Base-by-base conservation (phyloP, 2,329 filamentous ascomycete genomes). In the Coniella lustricola region DNA sequence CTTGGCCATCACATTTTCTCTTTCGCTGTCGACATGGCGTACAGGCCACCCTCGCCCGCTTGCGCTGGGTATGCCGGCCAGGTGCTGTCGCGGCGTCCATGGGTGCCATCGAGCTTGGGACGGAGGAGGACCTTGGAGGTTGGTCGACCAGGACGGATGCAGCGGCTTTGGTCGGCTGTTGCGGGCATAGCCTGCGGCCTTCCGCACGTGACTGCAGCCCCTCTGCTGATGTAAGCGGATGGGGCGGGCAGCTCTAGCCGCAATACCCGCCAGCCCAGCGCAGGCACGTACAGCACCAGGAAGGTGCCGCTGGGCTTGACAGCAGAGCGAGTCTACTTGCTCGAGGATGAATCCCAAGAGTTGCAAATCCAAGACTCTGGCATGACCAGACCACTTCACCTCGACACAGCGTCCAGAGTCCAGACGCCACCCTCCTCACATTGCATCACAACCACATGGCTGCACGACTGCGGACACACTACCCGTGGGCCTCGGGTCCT, bases 401-500 rank as follows among this genome's bases (percentile, higher is more conserved):
- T n/a, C n/a, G n/a, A n/a, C 16, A 17, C 34, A 9, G 4, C 34
- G 2, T n/a, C 34, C 17, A 37, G 34, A 36, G 9, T 36, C 34
- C 9, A 18, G 34, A 36, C 1, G 3, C 2, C n/a, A 36, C 34
- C n/a, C n/a, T n/a, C n/a, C n/a, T n/a, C n/a, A n/a, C n/a, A n/a
- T n/a, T n/a, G n/a, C 25, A 29, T 29, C 25, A 29, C 25, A 29
- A 29, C 5, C 25, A 29, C 40, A 49, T 49, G 46, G 46, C 46
- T n/a, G 46, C 46, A 7, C 20, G 17, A 37, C 32, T 49, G 14
- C 4, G 44, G 25, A 32, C 34, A 4, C 40, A 25, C 41, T 59
- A 59, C 57, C 78, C 80, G 55, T 85, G 82, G 81, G 73, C 71
- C 4, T 61, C 68, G 32, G 56, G 64, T 2, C 82, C 82, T 5